Percentiles rank a stretch among this genome's conserved stretches.
phyloP scores from a whole-genome alignment of 345 rosid genomes.

The Pelargonium nanum region DNA sequence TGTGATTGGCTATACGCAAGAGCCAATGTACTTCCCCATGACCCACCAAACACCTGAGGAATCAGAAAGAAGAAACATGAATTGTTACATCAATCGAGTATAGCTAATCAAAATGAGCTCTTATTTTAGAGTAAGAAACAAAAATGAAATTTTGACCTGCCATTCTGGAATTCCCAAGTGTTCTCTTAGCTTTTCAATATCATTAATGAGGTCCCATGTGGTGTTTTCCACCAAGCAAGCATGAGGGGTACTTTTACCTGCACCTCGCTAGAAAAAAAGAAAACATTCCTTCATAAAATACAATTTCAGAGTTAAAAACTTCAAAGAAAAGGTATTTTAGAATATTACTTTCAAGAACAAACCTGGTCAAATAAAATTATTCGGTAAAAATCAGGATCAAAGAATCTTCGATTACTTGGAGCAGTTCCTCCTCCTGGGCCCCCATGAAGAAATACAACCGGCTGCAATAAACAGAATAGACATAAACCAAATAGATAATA shows the following conservation, averaged over 20 bases:
- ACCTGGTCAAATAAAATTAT: conserved; percentile 92
- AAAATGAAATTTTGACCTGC: conserved; percentile 41
- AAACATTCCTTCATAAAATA: neutral
- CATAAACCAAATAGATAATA: neutral
- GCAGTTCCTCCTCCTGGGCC: conserved; percentile 98
- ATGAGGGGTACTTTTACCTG: conserved; percentile 93
- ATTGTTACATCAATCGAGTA: neutral
- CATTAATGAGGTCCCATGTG: conserved; percentile 78
- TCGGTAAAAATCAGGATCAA: conserved; percentile 73
- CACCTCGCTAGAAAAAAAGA: conserved; percentile 51
- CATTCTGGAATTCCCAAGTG: conserved; percentile 77
- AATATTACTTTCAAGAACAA: conserved; percentile 5
- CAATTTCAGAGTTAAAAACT: conserved; percentile 3
- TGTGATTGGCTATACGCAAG: conserved; percentile 82
- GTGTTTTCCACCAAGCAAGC: conserved; percentile 92
- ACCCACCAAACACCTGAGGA: conserved; percentile 81
- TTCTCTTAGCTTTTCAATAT: conserved; percentile 78
- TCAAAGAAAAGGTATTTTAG: neutral
- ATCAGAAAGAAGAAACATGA: conserved; percentile 8
- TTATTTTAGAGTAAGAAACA: neutral
- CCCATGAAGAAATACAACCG: conserved; percentile 92
- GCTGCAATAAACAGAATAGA: conserved; percentile 35
- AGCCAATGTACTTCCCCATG: conserved; percentile 97
- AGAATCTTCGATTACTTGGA: conserved; percentile 69
- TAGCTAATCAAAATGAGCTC: neutral